These are phyloP conservation scores for Beverwykella pulmonaria DNA, from an alignment of 495 filamentous ascomycete genomes.

Conservation along the genomic window DNA sequence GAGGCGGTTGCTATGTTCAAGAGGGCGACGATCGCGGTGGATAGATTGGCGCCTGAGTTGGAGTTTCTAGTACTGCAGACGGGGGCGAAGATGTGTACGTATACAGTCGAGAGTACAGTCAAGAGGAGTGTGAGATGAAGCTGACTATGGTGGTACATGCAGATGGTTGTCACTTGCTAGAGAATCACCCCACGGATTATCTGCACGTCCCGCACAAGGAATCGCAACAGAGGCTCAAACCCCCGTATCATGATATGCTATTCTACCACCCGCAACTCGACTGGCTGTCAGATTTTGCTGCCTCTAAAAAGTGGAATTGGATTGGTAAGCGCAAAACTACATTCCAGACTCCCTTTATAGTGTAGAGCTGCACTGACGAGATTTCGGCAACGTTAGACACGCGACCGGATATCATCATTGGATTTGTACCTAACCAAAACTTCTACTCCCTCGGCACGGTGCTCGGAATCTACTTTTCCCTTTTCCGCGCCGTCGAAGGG, in stretches of 20 bases:
- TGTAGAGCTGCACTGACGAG: no score
- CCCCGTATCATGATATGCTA: conserved; percentile 39
- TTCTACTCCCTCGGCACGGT: conserved; percentile 41
- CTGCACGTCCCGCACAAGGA: conserved; percentile 43
- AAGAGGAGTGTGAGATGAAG: no score
- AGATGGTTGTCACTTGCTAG: conserved; percentile 43
- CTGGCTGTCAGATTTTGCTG: conserved; percentile 38
- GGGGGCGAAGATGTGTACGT: conserved; percentile 43
- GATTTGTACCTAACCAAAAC: conserved; percentile 46
- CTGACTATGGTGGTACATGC: neutral
- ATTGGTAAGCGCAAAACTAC: no score
- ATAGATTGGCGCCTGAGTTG: conserved; percentile 32
- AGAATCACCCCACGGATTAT: conserved; percentile 43
- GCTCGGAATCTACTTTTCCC: conserved; percentile 39
- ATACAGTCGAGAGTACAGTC: no score
- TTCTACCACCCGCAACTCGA: conserved; percentile 46
- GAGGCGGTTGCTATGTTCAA: conserved; percentile 45
- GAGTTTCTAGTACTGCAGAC: conserved; percentile 45
- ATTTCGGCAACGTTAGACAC: no score
- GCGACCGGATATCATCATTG: conserved; percentile 45
- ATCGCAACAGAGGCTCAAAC: conserved; percentile 37
- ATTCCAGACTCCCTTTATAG: no score
- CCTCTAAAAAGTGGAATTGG: conserved; percentile 43
- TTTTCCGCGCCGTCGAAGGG: conserved; percentile 39
- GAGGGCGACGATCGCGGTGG: conserved; percentile 40